Evolutionary conservation across 2,329 filamentous ascomycete species (phyloP).

Genomic region (Epichloe sylvatica): DNA sequence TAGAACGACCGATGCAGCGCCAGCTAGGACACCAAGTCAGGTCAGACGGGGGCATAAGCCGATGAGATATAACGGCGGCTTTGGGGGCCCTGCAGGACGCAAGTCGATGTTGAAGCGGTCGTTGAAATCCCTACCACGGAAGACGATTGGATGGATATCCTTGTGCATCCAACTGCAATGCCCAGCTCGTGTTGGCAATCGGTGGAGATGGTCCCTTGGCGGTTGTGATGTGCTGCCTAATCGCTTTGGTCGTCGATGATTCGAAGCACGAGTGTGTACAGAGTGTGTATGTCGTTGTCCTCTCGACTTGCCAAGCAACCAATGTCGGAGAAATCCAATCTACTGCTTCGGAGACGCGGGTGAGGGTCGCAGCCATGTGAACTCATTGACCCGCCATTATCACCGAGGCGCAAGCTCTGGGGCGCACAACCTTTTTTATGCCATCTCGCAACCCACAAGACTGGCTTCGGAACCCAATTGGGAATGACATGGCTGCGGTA

Average conservation of each 20-base stretch:
- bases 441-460: not conserved
- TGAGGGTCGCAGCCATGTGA: not conserved
- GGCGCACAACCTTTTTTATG: constrained; percentile 6
- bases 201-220: not conserved
- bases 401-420: not conserved
- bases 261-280: not conserved
- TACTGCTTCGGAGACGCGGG: not conserved
- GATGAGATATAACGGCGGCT: not conserved
- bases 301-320: not conserved
- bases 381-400: not conserved
- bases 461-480: constrained; percentile 4
- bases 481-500: not conserved
- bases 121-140: not conserved
- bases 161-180: not conserved
- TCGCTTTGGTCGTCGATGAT: no score
- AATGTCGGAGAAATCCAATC: not conserved
- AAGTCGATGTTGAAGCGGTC: not conserved
- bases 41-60: not conserved
- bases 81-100: not conserved
- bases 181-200: not conserved
- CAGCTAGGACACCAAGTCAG: not conserved
- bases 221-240: not conserved
- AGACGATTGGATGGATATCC: not conserved
- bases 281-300: not conserved
- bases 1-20: not conserved